phyloP scores from a whole-genome alignment of 305 asterid genomes.

The Fraxinus ornus region DNA sequence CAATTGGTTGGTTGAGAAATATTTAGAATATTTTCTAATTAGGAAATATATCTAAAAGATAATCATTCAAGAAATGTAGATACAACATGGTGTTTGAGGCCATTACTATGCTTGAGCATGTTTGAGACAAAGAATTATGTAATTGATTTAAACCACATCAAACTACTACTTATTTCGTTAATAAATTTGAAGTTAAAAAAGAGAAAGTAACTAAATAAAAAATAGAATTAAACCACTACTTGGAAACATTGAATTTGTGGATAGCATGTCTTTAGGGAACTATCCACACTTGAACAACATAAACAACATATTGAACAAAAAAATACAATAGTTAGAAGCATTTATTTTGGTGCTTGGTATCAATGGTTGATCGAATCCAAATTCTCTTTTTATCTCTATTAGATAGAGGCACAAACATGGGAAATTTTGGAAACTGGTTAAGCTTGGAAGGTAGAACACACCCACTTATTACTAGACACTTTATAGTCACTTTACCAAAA shows the following conservation, averaged over 20 bases:
- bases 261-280: no score
- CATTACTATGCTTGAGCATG: not conserved
- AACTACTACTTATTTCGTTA: not conserved
- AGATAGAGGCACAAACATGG: no score
- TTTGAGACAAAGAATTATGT: not conserved
- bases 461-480: no score
- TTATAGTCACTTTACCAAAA: no score
- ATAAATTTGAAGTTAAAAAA: not conserved
- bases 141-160: not conserved
- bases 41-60: not conserved
- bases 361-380: no score
- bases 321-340: no score
- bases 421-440: no score
- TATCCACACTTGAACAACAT: not conserved
- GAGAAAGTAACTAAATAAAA: not conserved
- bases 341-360: no score
- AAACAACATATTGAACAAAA: no score
- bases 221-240: not conserved
- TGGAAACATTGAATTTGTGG: no score
- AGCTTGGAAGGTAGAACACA: no score
- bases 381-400: no score
- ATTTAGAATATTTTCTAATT: not conserved
- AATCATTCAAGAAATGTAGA: not conserved
- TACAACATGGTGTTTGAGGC: not conserved
- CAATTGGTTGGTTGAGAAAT: slow-evolving; percentile 24